Conservation (phyloP, 129 eudicot genomes). For the sunflower (Helianthus annuus) region DNA sequence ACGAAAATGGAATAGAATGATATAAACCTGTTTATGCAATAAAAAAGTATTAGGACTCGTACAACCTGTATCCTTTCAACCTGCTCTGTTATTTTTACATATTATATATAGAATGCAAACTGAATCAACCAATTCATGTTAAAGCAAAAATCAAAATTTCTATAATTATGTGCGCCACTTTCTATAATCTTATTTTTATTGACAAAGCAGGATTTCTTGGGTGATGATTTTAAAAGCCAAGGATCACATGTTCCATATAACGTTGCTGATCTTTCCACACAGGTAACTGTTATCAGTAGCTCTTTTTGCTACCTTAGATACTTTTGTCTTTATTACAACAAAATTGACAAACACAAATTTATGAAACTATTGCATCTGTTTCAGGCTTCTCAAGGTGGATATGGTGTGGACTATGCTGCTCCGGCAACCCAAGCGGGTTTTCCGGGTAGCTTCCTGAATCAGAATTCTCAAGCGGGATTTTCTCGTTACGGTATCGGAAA, state of each 20-base stretch:
- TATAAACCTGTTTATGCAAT: not conserved
- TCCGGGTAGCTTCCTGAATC: conserved; percentile 84
- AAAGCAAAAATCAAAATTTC: not conserved
- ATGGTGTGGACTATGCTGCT: conserved; percentile 76
- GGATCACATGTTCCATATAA: conserved; percentile 97
- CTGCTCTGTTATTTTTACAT: not conserved
- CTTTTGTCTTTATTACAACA: not conserved
- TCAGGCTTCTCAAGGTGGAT: conserved; percentile 99
- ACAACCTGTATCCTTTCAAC: not conserved
- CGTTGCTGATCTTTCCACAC: conserved; percentile 89
- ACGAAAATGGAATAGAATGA: not conserved
- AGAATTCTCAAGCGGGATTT: conserved; percentile 91
- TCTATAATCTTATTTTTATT: not conserved
- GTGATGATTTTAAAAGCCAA: conserved; percentile 98
- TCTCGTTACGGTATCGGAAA: conserved; percentile 92
- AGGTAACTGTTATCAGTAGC: conserved; percentile 45
- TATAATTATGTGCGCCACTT: not conserved
- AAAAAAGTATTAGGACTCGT: not conserved
- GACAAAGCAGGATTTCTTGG: conserved; percentile 74
- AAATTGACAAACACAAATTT: not conserved
- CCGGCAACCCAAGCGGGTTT: conserved; percentile 86
- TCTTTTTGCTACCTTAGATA: not conserved
- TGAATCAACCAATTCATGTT: not conserved
- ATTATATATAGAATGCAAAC: not conserved
- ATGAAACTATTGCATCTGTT: conserved; percentile 3